Conservation (phyloP, 2,329 filamentous ascomycete genomes). For the Annulohypoxylon truncatum region DNA sequence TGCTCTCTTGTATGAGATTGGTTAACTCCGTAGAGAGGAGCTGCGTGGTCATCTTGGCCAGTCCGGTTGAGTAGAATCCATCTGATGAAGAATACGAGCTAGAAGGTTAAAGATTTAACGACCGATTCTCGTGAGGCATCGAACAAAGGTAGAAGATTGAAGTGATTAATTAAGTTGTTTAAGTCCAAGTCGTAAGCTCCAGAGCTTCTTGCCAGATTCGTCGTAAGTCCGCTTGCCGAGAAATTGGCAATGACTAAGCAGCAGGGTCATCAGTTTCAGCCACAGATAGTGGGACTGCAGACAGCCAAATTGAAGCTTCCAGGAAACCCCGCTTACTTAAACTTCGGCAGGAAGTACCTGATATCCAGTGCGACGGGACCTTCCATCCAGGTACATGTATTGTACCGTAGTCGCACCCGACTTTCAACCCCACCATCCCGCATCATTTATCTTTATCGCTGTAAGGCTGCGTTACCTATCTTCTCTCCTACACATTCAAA, state of each 20-base stretch:
- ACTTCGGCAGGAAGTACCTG: neutral
- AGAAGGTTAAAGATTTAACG: constrained; percentile 1
- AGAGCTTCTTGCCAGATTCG: constrained; percentile 50
- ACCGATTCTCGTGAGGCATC: neutral
- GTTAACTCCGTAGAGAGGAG: constrained; percentile 88
- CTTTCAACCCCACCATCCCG: constrained; percentile 45
- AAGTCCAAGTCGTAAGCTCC: constrained; percentile 16
- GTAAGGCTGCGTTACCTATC: constrained; percentile 23
- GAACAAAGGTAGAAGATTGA: constrained; percentile 5
- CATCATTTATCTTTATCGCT: constrained; percentile 27
- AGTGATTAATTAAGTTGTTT: neutral
- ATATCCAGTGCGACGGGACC: neutral
- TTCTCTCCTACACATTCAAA: neutral
- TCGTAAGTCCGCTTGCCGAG: constrained; percentile 18
- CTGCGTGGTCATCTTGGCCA: constrained; percentile 84
- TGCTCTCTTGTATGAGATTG: constrained; percentile 94
- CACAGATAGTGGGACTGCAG: constrained; percentile 8
- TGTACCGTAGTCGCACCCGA: neutral
- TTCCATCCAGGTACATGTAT: neutral
- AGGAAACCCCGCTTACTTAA: neutral
- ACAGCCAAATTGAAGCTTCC: too few relatives aligned
- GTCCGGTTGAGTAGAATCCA: constrained; percentile 40
- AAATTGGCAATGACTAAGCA: constrained; percentile 37
- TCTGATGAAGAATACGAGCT: constrained; percentile 27
- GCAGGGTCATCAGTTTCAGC: neutral